Evolutionary conservation across 2,329 filamentous ascomycete species (phyloP).

Genomic region (Botrytis fabae): DNA sequence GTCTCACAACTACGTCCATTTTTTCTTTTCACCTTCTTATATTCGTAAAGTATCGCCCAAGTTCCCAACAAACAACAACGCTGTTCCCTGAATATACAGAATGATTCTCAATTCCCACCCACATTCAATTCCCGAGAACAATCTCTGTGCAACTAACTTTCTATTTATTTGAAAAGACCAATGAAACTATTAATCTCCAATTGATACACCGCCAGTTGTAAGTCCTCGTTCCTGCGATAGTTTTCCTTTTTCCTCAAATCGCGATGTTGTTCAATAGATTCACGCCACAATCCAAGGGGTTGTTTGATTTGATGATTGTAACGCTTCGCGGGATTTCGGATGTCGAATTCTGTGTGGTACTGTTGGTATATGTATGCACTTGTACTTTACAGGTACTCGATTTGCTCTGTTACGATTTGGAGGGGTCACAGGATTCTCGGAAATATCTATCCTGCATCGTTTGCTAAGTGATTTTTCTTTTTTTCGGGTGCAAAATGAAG

Average conservation of each 20-base stretch:
- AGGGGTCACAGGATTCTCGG: background rate
- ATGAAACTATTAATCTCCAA: background rate
- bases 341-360: slow-evolving; percentile 13
- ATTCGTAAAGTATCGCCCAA: slow-evolving; percentile 6
- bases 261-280: background rate
- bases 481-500: background rate
- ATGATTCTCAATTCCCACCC: slow-evolving; percentile 1
- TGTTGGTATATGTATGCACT: slow-evolving; percentile 1
- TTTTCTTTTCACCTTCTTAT: slow-evolving; percentile 1
- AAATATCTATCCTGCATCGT: background rate
- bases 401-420: slow-evolving; percentile 2
- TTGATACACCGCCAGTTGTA: slow-evolving; percentile 20
- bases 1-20: background rate
- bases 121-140: slow-evolving; percentile 4
- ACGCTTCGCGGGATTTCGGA: slow-evolving; percentile 13
- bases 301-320: background rate
- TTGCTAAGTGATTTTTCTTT: background rate
- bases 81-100: slow-evolving; percentile 19
- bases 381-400: background rate
- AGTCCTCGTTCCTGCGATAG: slow-evolving; percentile 4
- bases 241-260: slow-evolving; percentile 4
- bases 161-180: slow-evolving; percentile 11
- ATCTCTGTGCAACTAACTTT: slow-evolving; percentile 6
- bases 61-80: slow-evolving; percentile 12
- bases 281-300: slow-evolving; percentile 9